Base-by-base conservation (phyloP, 2,329 filamentous ascomycete genomes). In the Sclerotinia spermophila region DNA sequence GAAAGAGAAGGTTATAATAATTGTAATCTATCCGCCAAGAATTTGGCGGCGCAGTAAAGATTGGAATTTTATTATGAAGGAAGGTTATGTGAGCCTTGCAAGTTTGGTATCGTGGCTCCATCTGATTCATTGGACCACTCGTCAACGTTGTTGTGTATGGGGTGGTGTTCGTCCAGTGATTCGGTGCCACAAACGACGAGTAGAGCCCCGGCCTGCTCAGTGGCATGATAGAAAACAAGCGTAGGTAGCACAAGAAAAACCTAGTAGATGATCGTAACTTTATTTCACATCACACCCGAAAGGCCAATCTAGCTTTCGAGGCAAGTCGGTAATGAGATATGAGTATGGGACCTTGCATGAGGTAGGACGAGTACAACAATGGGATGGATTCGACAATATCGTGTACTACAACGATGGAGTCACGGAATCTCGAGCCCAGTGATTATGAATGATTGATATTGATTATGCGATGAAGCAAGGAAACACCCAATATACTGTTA, bases 201-300 rank as follows among this genome's bases (percentile, higher is more conserved):
- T 51, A 40, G 33, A 65, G 44, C 61, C 45, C 61, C 40, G 33
- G 45, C 17, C 61, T 53, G 61, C 24, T 62, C 59, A 24, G n/a
- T 62, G 59, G 59, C 59, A 62, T 45, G 19, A 65, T 15, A 21
- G 62, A 40, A 53, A 53, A 53, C 45, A 51, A 38, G 61, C 62
- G 33, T 33, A 65, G 45, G 62, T 40, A 53, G 48, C 8, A 65
- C 62, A 53, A 53, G 58, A 21, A 53, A 51, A 24, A 53, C 17
- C n/a, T 40, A 30, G 45, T 53, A 53, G 62, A 65, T 65, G 62
- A 65, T 65, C 45, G 62, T 65, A 65, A 53, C 62, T 65, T 30
- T 53, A 65, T 65, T 65, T 53, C 45, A 65, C 62, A 65, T 65
- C 62, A 65, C 62, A 65, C 62, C 45, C 62, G 62, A 53, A 65